Base-by-base conservation (phyloP, 768 basidiomycete genomes). In the Lactarius sanguifluus region DNA sequence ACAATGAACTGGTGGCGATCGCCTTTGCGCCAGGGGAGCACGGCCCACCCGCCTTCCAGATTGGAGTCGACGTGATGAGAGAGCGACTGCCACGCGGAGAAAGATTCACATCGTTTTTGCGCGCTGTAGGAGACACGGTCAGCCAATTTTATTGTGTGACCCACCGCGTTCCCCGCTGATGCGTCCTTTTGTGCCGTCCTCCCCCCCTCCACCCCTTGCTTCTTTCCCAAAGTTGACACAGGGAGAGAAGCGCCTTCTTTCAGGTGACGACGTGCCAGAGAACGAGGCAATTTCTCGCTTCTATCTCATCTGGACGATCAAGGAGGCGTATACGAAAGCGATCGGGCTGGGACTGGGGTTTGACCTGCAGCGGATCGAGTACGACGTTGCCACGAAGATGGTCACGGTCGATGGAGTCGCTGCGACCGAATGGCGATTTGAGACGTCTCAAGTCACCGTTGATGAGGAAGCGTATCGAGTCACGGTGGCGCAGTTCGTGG, bases 241-340 rank as follows among this genome's bases (percentile, higher is more conserved):
- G 1, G 66, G 71, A 23, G 83, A 84, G 68, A 75, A 71, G 62
- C 64, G 59, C 5, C 50, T 72, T 54, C 72, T 77, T 16, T 69
- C 70, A n/a, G 55, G 67, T 7, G 77, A 80, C 13, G 72, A 80
- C 12, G 72, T 81, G 8, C 75, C 84, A 32, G 75, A 81, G 65
- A 73, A 77, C 9, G 85, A 88, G 67, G 83, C 81, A 3, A 76
- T 90, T n/a, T 78, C 79, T 54, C 78, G 79, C 18, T 90, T 94
- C 75, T 92, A 89, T 72, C 88, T 88, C 81, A 84, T 92, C 69
- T 95, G 93, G 93, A 94, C 94, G 8, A 77, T 92, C 74, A 96
- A 96, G 76, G 93, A 96, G 75, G 92, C 94, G 4, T 94, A 94
- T 75, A 92, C 91, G 7, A 96, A 95, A 77, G 91, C 92, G 2